Evolutionary conservation across 75 land plant genomes (phyloP).

Genomic region (Cunninghamia lanceolata): DNA sequence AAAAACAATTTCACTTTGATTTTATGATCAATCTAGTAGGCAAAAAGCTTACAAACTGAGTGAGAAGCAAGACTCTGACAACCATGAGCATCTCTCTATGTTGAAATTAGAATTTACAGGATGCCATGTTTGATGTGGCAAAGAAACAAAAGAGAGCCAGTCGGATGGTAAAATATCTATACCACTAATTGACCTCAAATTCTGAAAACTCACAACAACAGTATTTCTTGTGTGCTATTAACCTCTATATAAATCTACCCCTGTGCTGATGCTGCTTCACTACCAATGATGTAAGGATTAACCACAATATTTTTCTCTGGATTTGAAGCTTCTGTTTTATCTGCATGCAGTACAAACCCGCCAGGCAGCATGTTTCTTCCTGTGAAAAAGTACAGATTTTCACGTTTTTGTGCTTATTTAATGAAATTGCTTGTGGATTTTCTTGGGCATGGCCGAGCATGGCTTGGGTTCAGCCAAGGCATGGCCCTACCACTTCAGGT

Average conservation of each 20-base stretch:
- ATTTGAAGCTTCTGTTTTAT: conserved; percentile 31
- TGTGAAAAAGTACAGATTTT: too few relatives aligned
- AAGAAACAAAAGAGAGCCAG: neutral
- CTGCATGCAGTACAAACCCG: conserved; percentile 88
- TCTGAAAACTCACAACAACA: neutral
- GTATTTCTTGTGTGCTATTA: neutral
- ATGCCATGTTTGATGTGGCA: neutral
- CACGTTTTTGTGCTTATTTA: too few relatives aligned
- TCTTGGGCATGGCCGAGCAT: too few relatives aligned
- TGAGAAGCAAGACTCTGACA: neutral
- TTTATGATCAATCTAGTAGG: neutral
- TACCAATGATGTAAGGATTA: conserved; percentile 34
- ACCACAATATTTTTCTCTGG: conserved; percentile 34
- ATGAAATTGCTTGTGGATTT: too few relatives aligned
- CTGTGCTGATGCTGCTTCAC: conserved; percentile 63
- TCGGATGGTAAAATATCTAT: neutral
- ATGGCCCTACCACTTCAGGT: too few relatives aligned
- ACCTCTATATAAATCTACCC: conserved; percentile 5
- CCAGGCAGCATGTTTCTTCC: conserved; percentile 80
- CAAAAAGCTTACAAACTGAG: neutral
- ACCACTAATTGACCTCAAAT: neutral
- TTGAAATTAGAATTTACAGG: neutral
- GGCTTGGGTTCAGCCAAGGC: too few relatives aligned
- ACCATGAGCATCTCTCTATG: neutral
- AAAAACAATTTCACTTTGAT: neutral